Percentiles rank a stretch among this genome's conserved stretches.
Evolutionary conservation across 2,329 filamentous ascomycete species (phyloP).

Genomic region (Niveomyces coronatus): DNA sequence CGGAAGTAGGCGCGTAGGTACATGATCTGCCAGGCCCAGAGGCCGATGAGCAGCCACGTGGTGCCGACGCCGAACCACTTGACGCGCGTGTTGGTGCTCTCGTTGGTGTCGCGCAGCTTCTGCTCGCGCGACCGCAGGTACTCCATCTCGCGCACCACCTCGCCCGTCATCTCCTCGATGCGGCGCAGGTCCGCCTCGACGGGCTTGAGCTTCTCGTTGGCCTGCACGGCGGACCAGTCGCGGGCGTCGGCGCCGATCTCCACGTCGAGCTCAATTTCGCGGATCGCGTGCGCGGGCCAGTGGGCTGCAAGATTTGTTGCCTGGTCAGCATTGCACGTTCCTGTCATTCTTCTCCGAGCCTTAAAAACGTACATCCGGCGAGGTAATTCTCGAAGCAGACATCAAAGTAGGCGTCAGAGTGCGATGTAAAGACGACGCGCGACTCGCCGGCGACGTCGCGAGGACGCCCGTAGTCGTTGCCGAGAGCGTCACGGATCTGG

Average conservation of each 20-base stretch:
- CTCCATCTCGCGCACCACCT: conserved; percentile 92
- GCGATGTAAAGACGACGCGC: conserved; percentile 87
- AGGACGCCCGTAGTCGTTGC: conserved; percentile 89
- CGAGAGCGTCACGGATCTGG: conserved; percentile 91
- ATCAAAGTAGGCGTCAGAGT: conserved; percentile 85
- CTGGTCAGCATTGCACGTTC: background rate
- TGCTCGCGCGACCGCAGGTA: conserved; percentile 85
- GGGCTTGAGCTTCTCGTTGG: conserved; percentile 94
- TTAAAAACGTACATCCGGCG: conserved; percentile 50
- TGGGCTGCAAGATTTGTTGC: conserved; percentile 19
- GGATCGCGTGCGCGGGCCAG: conserved; percentile 40
- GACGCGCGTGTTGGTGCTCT: conserved; percentile 97
- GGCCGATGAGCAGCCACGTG: conserved; percentile 77
- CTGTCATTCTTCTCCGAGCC: conserved; percentile 9
- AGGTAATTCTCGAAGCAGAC: conserved; percentile 90
- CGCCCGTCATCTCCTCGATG: conserved; percentile 80
- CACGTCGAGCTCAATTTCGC: conserved; percentile 82
- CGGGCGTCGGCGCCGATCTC: conserved; percentile 96
- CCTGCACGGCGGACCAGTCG: conserved; percentile 95
- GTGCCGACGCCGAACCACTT: conserved; percentile 97
- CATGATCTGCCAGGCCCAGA: conserved; percentile 96
- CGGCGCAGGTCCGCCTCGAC: conserved; percentile 89
- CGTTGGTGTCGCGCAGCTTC: conserved; percentile 94
- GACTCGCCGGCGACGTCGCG: conserved; percentile 88
- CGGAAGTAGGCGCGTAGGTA: conserved; percentile 97